Percentiles rank a stretch among this genome's conserved stretches.
These are phyloP conservation scores for Maudiozyma serrabonitensis DNA, from an alignment of 805 yeast species.

Conservation along the genomic window DNA sequence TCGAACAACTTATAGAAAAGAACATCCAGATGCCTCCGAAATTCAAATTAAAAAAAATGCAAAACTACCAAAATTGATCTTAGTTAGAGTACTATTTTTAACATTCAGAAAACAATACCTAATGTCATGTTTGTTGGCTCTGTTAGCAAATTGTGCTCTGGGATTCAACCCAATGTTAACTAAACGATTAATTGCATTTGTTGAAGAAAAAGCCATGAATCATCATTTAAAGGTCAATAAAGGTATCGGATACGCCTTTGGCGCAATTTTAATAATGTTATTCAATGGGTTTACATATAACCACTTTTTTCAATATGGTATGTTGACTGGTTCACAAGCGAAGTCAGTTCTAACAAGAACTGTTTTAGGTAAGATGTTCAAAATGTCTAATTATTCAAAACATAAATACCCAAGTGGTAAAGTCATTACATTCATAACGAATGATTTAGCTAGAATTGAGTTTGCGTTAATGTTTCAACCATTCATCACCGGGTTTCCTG, in stretches of 20 bases:
- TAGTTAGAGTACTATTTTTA: constrained; percentile 37
- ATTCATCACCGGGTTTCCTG: constrained; percentile 52
- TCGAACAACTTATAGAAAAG: constrained; percentile 23
- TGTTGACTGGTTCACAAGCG: constrained; percentile 58
- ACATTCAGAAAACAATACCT: constrained; percentile 43
- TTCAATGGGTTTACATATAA: constrained; percentile 42
- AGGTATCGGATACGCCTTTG: constrained; percentile 74
- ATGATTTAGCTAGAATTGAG: constrained; percentile 75
- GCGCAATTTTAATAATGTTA: constrained; percentile 48
- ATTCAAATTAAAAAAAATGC: constrained; percentile 30
- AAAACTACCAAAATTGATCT: constrained; percentile 19
- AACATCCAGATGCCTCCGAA: constrained; percentile 30
- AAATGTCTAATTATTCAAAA: constrained; percentile 46
- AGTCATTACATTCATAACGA: constrained; percentile 68
- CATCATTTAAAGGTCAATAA: constrained; percentile 35
- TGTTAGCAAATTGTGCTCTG: constrained; percentile 37
- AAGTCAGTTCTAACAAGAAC: constrained; percentile 66
- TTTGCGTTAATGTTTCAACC: constrained; percentile 64
- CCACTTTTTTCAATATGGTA: constrained; percentile 53
- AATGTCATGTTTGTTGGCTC: constrained; percentile 35
- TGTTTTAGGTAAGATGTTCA: constrained; percentile 58
- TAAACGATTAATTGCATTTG: constrained; percentile 52
- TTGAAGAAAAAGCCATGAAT: constrained; percentile 41
- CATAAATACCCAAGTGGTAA: constrained; percentile 56
- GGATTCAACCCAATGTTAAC: constrained; percentile 61